phyloP scores from a whole-genome alignment of 495 filamentous ascomycete genomes.

The Margaritispora aquatica region DNA sequence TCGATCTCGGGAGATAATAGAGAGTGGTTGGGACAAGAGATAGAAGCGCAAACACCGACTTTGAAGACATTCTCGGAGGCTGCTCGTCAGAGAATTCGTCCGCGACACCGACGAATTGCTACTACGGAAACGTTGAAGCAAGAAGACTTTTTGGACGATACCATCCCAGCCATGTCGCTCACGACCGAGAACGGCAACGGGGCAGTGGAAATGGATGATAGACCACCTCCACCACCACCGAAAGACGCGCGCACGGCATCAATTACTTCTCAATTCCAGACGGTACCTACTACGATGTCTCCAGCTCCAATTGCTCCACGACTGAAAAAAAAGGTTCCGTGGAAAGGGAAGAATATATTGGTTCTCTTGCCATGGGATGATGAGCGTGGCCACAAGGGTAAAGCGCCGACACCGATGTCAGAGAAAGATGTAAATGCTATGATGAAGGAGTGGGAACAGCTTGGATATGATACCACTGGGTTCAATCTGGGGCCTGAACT shows the following conservation, averaged over 20 bases:
- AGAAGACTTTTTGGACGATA: slow-evolving; percentile 47
- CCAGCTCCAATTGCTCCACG: slow-evolving; percentile 33
- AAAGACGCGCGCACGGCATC: slow-evolving; percentile 19
- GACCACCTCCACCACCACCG: slow-evolving; percentile 41
- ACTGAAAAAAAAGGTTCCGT: slow-evolving; percentile 50
- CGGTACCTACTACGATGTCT: slow-evolving; percentile 1
- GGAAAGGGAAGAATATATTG: slow-evolving; percentile 69
- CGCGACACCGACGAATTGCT: slow-evolving; percentile 36
- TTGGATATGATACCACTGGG: slow-evolving; percentile 69
- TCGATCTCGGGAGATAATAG: slow-evolving; percentile 33
- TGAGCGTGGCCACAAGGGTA: slow-evolving; percentile 52
- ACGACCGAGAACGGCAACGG: slow-evolving; percentile 33
- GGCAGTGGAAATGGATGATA: slow-evolving; percentile 25
- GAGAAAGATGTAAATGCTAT: slow-evolving; percentile 55
- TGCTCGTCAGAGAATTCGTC: slow-evolving; percentile 1
- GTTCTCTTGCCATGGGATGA: slow-evolving; percentile 67
- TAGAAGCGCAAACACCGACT: slow-evolving; percentile 22
- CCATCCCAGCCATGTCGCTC: slow-evolving; percentile 20
- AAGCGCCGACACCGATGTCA: slow-evolving; percentile 52
- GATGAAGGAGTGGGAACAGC: slow-evolving; percentile 61
- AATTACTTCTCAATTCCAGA: slow-evolving; percentile 1
- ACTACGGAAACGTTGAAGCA: slow-evolving; percentile 63
- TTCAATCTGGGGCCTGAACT: slow-evolving; percentile 53
- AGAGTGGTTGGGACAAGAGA: slow-evolving; percentile 16
- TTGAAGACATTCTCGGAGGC: slow-evolving; percentile 19